A percentile compares a stretch with the other conserved stretches of the same genome.
Evolutionary conservation across 345 rosid species (phyloP).

Genomic region (Eucalyptus pauciflora): DNA sequence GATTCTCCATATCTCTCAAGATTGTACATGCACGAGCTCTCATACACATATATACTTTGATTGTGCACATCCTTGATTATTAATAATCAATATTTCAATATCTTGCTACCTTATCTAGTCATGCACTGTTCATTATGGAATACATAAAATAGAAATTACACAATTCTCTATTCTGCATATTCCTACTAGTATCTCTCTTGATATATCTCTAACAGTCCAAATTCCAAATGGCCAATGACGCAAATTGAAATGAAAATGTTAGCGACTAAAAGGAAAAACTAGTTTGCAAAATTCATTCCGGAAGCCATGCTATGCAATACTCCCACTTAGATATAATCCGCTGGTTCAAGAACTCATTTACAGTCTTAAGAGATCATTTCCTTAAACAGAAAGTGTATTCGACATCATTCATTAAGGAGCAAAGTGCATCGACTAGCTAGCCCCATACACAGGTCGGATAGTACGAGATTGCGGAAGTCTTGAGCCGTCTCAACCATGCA

Average conservation of each 20-base stretch:
- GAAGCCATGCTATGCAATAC: background rate
- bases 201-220: background rate
- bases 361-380: background rate
- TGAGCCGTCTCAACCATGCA: background rate
- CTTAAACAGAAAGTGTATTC: background rate
- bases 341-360: background rate
- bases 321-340: background rate
- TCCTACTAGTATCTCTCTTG: background rate
- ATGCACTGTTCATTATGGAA: background rate
- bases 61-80: background rate
- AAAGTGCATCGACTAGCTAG: background rate
- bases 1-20: background rate
- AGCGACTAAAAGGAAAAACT: background rate
- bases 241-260: background rate
- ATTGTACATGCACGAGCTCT: background rate
- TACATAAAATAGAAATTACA: background rate
- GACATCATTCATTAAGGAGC: background rate
- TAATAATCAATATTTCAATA: background rate
- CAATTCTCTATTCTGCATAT: background rate
- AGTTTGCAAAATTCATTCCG: background rate
- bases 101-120: background rate
- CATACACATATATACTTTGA: background rate
- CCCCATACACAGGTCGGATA: background rate
- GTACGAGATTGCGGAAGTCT: background rate
- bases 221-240: background rate